Percentiles rank a stretch among this genome's conserved stretches.
These are phyloP conservation scores for Starmerella tilneyi DNA, from an alignment of 805 yeast genomes.

Conservation along the genomic window DNA sequence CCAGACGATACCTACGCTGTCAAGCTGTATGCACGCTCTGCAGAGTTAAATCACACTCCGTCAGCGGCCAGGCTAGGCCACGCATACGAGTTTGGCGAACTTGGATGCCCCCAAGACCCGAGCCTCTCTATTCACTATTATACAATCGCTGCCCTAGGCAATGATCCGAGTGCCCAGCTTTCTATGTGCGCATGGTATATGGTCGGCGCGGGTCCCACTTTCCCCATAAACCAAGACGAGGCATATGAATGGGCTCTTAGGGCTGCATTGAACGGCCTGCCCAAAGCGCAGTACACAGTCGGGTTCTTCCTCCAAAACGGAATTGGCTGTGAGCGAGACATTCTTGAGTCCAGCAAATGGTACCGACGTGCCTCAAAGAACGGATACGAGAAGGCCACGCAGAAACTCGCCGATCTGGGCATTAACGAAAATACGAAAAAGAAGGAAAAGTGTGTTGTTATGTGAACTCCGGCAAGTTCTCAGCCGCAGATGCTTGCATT, in stretches of 20 bases:
- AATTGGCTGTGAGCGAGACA: slow-evolving; percentile 62
- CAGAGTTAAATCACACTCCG: slow-evolving; percentile 73
- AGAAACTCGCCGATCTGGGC: slow-evolving; percentile 25
- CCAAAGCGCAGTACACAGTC: slow-evolving; percentile 77
- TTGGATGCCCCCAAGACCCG: slow-evolving; percentile 61
- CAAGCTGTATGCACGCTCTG: slow-evolving; percentile 77
- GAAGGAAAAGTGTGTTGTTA: slow-evolving; percentile 35
- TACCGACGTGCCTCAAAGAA: slow-evolving; percentile 59
- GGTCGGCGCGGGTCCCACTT: slow-evolving; percentile 77
- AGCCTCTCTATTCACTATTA: slow-evolving; percentile 84
- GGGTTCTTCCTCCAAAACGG: slow-evolving; percentile 82
- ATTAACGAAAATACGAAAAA: slow-evolving; percentile 28
- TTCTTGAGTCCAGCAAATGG: slow-evolving; percentile 58
- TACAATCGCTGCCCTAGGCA: slow-evolving; percentile 79
- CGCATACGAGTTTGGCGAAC: slow-evolving; percentile 69
- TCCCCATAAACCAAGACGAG: slow-evolving; percentile 67
- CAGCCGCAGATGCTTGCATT: not conserved
- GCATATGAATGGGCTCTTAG: slow-evolving; percentile 91
- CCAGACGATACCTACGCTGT: slow-evolving; percentile 76
- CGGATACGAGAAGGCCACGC: slow-evolving; percentile 43
- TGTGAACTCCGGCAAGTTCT: slow-evolving; percentile 25
- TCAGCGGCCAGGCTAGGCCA: slow-evolving; percentile 73
- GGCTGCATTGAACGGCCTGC: slow-evolving; percentile 64
- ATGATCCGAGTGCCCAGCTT: slow-evolving; percentile 82
- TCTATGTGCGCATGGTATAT: slow-evolving; percentile 95